Base-by-base conservation (phyloP, 202 grass and related monocot genomes). In the Elaeis oleifera region DNA sequence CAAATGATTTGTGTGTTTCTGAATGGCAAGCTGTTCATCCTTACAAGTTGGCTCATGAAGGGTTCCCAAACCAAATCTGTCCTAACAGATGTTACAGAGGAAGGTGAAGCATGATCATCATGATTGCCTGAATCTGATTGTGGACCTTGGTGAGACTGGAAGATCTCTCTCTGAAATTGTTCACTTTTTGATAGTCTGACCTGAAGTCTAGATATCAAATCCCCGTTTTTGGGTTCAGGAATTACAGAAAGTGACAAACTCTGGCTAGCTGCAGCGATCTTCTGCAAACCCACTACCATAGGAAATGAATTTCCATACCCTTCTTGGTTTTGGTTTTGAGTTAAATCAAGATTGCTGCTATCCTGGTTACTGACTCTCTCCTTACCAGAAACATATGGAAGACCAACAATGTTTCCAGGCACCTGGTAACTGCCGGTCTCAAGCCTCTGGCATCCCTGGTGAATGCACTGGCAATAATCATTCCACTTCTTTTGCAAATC, bases 401-500 rank as follows among this genome's bases (percentile, higher is more conserved):
- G 51, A 67, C 48, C 69, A 9, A 56, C 16, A 6, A 62, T 54
- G 44, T 58, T 53, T 75, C 69, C 22, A 60, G 68, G 71, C 65
- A 64, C 53, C 51, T 49, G 73, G 65, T 50, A 55, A 63, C 60
- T 65, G 62, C 67, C 79, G 49, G n/a, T 71, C 23, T 74, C 54
- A 56, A 67, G 73, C 70, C 50, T 77, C 65, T 80, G 76, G 61
- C 21, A 57, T 29, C 57, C 65, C 58, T 69, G 76, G 39, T 91
- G 87, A 31, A 82, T 53, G 6, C 56, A 64, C 31, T 80, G 58
- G 70, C 94, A 92, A 65, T 82, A 78, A 9, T 92, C 88, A 0
- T 76, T 92, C 94, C 88, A 97, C 54, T 97, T 97, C 74, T 86
- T 89, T 56, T 80, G 72, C 29, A 99, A 63, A 71, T 99, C 84